phyloP scores from a whole-genome alignment of 805 yeast species.

The Candida corydali region DNA sequence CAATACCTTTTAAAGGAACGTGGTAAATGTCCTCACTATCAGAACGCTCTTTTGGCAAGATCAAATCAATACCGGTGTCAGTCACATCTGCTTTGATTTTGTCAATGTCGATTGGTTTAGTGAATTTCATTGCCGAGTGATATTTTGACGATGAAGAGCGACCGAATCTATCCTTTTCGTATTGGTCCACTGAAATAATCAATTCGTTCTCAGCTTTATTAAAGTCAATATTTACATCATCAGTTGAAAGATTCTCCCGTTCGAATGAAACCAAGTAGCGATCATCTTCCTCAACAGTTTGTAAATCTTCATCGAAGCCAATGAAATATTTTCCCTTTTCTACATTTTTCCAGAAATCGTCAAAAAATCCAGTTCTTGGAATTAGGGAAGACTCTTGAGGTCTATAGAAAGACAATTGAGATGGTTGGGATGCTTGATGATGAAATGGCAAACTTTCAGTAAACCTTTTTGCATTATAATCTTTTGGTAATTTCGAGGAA shows the following conservation, averaged over 20 bases:
- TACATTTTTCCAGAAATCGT: slow-evolving; percentile 10
- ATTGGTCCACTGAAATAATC: slow-evolving; percentile 13
- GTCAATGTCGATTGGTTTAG: slow-evolving; percentile 19
- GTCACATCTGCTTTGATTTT: slow-evolving; percentile 18
- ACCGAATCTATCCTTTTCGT: slow-evolving; percentile 13
- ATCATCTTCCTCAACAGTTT: slow-evolving; percentile 20
- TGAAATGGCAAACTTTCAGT: not conserved
- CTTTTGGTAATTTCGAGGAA: slow-evolving; percentile 5
- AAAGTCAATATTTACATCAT: slow-evolving; percentile 21
- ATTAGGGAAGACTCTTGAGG: not conserved
- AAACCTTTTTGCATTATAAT: slow-evolving; percentile 7
- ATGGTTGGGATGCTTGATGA: not conserved
- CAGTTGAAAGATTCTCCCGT: slow-evolving; percentile 14
- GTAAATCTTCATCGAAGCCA: slow-evolving; percentile 16
- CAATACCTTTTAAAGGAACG: slow-evolving; percentile 1
- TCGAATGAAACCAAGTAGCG: slow-evolving; percentile 17
- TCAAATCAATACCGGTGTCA: slow-evolving; percentile 16
- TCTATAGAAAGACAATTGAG: not conserved
- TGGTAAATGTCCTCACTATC: slow-evolving; percentile 8
- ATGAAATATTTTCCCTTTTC: slow-evolving; percentile 7
- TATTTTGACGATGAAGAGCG: slow-evolving; percentile 13
- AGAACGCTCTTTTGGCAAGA: slow-evolving; percentile 16
- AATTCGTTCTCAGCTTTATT: slow-evolving; percentile 20
- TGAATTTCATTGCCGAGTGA: slow-evolving; percentile 18
- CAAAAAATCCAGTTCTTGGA: slow-evolving; percentile 2